Evolutionary conservation across 495 filamentous ascomycete species (phyloP).

Genomic region (Letharia lupina): DNA sequence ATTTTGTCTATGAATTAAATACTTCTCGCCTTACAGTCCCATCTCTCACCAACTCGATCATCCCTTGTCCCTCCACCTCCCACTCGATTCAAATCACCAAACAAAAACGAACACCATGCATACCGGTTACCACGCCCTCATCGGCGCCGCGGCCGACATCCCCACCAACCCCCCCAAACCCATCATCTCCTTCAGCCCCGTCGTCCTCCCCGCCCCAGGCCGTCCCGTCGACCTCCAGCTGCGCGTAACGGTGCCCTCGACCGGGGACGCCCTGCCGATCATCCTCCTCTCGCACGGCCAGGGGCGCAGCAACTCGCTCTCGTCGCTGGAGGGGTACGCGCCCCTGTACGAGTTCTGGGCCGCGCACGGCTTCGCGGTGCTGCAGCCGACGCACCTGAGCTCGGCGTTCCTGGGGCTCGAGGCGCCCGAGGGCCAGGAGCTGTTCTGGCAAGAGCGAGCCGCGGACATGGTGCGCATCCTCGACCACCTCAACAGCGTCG

Average conservation of each 20-base stretch:
- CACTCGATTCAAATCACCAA: background rate
- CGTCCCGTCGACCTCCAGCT: background rate
- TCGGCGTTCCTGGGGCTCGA: no score
- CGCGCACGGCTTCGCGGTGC: no score
- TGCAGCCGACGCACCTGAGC: no score
- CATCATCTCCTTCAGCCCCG: background rate
- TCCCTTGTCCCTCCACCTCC: background rate
- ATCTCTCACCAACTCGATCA: background rate
- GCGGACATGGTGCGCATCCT: background rate
- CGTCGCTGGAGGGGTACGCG: no score
- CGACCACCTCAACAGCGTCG: background rate
- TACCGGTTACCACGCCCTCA: background rate
- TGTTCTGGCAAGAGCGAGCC: background rate
- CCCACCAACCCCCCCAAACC: background rate
- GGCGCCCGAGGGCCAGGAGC: background rate
- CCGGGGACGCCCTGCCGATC: background rate
- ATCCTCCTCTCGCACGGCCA: background rate
- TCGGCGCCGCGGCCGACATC: background rate
- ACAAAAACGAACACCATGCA: background rate
- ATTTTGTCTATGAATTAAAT: background rate
- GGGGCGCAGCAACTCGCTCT: no score
- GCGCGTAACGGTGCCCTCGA: background rate
- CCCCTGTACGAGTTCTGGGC: no score
- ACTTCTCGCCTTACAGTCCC: background rate
- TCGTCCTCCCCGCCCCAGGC: background rate